Evolutionary conservation across 2,329 filamentous ascomycete genomes (phyloP).

Genomic region (Metarhizium humberi): DNA sequence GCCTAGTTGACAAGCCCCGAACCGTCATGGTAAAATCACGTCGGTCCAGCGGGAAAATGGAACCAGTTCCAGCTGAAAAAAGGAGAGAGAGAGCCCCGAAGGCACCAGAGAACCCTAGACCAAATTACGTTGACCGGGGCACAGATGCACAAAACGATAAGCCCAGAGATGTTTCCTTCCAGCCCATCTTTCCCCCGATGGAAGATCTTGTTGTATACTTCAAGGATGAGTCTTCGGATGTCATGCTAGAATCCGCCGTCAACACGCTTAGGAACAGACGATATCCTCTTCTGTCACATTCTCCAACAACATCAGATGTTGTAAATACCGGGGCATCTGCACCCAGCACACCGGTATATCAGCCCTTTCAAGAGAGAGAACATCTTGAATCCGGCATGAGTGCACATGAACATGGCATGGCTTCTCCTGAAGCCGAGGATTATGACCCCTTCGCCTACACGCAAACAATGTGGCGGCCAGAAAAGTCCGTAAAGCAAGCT

Average conservation of each 20-base stretch:
- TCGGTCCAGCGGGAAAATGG: conserved; percentile 18
- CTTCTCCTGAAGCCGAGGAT: conserved; percentile 21
- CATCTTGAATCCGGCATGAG: not conserved
- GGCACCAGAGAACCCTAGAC: conserved; percentile 9
- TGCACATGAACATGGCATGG: not conserved
- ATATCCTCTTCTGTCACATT: conserved; percentile 17
- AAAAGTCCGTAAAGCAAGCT: conserved; percentile 12
- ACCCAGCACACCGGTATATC: conserved; percentile 17
- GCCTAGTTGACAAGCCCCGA: conserved; percentile 17
- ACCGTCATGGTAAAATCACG: conserved; percentile 19
- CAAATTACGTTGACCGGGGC: conserved; percentile 29
- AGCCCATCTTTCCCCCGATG: conserved; percentile 38
- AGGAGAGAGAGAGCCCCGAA: conserved; percentile 19
- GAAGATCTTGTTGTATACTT: conserved; percentile 51
- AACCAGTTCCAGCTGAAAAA: conserved; percentile 19
- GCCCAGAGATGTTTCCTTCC: conserved; percentile 17
- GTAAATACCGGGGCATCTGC: conserved; percentile 11
- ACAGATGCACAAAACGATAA: conserved; percentile 24
- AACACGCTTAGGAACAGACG: conserved; percentile 28
- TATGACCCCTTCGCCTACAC: conserved; percentile 38
- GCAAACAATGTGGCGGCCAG: conserved; percentile 15
- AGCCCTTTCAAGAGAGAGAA: not conserved
- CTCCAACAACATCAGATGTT: conserved; percentile 12
- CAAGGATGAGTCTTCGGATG: conserved; percentile 31
- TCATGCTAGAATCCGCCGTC: conserved; percentile 36